These are phyloP conservation scores for Fusarium poae DNA, from an alignment of 2,329 filamentous ascomycete species.

Conservation along the genomic window DNA sequence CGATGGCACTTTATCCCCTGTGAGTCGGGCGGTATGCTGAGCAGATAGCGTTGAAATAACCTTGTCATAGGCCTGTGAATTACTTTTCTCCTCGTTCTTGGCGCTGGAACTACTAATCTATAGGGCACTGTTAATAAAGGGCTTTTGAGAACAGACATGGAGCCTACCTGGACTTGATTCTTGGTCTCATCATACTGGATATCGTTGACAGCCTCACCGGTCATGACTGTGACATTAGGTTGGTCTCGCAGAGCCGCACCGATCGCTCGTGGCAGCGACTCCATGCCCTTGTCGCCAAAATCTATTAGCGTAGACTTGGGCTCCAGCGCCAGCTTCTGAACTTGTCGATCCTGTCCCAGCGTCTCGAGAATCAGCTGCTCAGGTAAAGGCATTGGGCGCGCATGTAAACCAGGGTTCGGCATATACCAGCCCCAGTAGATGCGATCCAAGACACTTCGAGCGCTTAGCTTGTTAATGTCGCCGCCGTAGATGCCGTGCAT, in stretches of 20 bases:
- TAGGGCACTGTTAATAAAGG: constrained; percentile 4
- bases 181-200: constrained; percentile 57
- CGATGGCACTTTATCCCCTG: constrained; percentile 58
- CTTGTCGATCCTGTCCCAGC: constrained; percentile 48
- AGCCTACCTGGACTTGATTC: constrained; percentile 59
- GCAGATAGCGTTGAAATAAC: constrained; percentile 75
- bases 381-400: constrained; percentile 57
- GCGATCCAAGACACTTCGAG: constrained; percentile 65
- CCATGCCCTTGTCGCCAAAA: constrained; percentile 69
- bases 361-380: constrained; percentile 51
- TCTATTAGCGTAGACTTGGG: constrained; percentile 53
- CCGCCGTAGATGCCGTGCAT: constrained; percentile 94
- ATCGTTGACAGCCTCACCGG: constrained; percentile 61
- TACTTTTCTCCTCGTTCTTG: constrained; percentile 7
- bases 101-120: constrained; percentile 37
- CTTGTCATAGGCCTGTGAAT: constrained; percentile 60
- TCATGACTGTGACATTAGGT: constrained; percentile 71
- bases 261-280: constrained; percentile 69
- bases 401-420: constrained; percentile 51
- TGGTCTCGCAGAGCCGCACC: constrained; percentile 62
- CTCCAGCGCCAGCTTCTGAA: constrained; percentile 51
- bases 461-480: constrained; percentile 84
- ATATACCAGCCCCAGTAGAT: constrained; percentile 52
- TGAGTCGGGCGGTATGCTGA: constrained; percentile 58
- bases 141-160: background rate